A percentile compares a stretch with the other conserved stretches of the same genome.
Conservation (phyloP, 768 basidiomycete genomes). For the Pulveroboletus sp. region DNA sequence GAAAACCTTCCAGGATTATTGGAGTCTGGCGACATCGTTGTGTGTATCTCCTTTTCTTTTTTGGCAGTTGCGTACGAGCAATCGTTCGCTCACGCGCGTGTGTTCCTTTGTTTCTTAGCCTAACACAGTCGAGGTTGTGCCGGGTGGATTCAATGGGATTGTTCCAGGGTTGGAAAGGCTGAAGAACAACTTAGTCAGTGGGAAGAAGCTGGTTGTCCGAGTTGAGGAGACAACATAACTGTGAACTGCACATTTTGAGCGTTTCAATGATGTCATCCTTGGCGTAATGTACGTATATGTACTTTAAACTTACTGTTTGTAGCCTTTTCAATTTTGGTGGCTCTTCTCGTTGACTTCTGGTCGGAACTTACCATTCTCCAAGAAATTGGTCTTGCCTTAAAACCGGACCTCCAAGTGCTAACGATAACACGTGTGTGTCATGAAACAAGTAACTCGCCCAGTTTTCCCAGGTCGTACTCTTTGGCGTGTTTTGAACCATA, state of each 20-base stretch:
- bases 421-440: not conserved
- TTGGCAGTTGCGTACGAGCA: no score
- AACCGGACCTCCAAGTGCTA: no score
- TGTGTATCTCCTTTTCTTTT: not conserved
- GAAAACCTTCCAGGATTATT: conserved; percentile 8
- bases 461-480: not conserved
- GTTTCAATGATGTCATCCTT: no score
- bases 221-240: not conserved
- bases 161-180: conserved; percentile 2
- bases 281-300: no score
- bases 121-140: conserved; percentile 3
- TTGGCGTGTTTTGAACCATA: not conserved
- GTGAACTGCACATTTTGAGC: no score
- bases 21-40: conserved; percentile 16
- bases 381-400: no score
- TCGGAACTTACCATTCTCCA: no score
- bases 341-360: no score
- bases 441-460: not conserved
- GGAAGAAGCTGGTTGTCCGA: not conserved
- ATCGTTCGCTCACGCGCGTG: not conserved
- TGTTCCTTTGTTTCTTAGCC: not conserved
- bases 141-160: not conserved
- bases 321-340: no score
- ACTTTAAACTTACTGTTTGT: no score
- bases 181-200: not conserved